Percentiles rank a stretch among this genome's conserved stretches.
These are phyloP conservation scores for Dryas octopetala DNA, from an alignment of 306 rosid species.

Conservation along the genomic window DNA sequence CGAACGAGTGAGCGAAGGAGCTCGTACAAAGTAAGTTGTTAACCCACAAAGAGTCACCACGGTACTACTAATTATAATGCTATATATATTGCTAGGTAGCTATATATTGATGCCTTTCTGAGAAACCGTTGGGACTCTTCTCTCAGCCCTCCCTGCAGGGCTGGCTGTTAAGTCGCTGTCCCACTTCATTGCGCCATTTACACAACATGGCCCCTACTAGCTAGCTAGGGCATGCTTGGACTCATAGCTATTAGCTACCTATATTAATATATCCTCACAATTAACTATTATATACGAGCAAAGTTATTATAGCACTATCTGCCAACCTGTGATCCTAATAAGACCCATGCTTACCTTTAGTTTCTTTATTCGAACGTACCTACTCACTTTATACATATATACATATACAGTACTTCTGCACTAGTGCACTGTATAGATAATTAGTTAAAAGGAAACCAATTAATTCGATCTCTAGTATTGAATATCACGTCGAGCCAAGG, in stretches of 20 bases:
- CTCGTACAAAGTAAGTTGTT: too few relatives aligned
- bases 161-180: slow-evolving; percentile 9
- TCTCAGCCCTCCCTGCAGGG: not conserved
- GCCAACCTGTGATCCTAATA: slow-evolving; percentile 8
- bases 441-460: too few relatives aligned
- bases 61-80: not conserved
- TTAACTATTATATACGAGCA: not conserved
- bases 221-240: not conserved
- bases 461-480: too few relatives aligned
- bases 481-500: too few relatives aligned
- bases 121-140: slow-evolving; percentile 21
- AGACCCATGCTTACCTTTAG: not conserved
- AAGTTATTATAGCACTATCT: slow-evolving; percentile 3
- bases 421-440: too few relatives aligned
- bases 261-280: too few relatives aligned
- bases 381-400: slow-evolving; percentile 2
- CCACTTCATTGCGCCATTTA: not conserved
- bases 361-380: not conserved
- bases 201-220: slow-evolving; percentile 1
- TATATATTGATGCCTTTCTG: not conserved
- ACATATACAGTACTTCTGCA: not conserved
- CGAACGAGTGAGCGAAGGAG: too few relatives aligned
- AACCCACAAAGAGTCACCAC: too few relatives aligned
- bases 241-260: not conserved
- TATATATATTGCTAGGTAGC: not conserved